phyloP scores from a whole-genome alignment of 768 basidiomycete genomes.

The Strobilomyces confusus region DNA sequence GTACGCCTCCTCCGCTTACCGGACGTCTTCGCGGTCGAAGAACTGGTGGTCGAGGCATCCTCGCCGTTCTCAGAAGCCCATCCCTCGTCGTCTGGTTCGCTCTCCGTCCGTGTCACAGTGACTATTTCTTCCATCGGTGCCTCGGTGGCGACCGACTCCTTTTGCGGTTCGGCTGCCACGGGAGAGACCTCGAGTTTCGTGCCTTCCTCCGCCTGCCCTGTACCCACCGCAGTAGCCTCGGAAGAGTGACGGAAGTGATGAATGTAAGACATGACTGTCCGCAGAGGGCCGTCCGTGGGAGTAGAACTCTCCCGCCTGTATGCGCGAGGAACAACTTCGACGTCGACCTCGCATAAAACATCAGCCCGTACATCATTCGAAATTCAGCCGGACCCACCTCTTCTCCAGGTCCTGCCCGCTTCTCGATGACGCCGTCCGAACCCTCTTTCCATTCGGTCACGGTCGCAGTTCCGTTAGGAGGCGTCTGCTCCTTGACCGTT shows the following conservation, averaged over 20 bases:
- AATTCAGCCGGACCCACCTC: conserved; percentile 47
- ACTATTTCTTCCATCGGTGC: conserved; percentile 3
- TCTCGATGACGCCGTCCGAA: conserved; percentile 61
- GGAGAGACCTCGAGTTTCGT: conserved; percentile 17
- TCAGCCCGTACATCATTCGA: conserved; percentile 13
- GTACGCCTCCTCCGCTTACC: conserved; percentile 23
- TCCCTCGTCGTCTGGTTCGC: conserved; percentile 45
- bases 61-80: conserved; percentile 59
- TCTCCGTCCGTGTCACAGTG: conserved; percentile 4
- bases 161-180: conserved; percentile 13
- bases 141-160: neutral
- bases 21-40: conserved; percentile 4
- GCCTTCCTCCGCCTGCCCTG: conserved; percentile 19
- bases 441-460: conserved; percentile 69
- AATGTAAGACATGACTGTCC: conserved; percentile 10
- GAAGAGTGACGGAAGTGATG: conserved; percentile 15
- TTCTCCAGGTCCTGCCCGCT: conserved; percentile 51
- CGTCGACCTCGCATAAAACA: conserved; percentile 48
- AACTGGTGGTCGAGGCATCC: conserved; percentile 12
- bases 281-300: neutral
- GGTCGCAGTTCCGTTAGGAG: conserved; percentile 42
- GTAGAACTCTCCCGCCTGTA: conserved; percentile 11
- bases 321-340: conserved; percentile 54
- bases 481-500: conserved; percentile 32
- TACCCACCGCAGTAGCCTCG: conserved; percentile 20